Base-by-base conservation (phyloP, 257 asterid genomes). In the Gentiana dahurica region DNA sequence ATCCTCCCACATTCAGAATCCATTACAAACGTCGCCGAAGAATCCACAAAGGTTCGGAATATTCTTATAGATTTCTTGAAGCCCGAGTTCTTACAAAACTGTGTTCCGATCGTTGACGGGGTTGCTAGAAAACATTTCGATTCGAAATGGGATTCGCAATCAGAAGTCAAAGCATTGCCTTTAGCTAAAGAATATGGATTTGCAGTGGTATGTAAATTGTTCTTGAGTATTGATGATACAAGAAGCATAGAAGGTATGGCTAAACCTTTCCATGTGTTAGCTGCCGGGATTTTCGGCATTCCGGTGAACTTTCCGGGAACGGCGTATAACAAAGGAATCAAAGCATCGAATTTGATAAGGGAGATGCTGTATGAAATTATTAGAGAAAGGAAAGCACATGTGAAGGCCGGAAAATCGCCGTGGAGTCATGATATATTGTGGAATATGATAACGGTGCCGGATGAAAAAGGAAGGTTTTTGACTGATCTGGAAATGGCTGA, bases 141-240 rank as follows among this genome's bases (percentile, higher is more conserved):
- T 24, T 24, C 24, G 24, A 24, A 24, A 24, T 24, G 24, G 24
- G 24, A 24, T 24, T 24, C 24, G 24, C 24, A 24, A 24, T 24
- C 24, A 24, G 24, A 24, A 24, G 24, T 24, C 24, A 24, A 24
- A 24, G 24, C 24, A 24, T 24, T 24, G 24, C 24, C 24, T 24
- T 24, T 24, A 24, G 24, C 24, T 24, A 24, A 24, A 24, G 24
- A 24, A 24, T 84, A 83, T 73, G 81, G 94, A 1, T 83, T 85
- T 35, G 87, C 78, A 37, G 68, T 86, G 6, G 95, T 85, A 0
- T 89, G 97, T 41, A 81, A 82, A 15, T 68, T 86, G 4, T 86
- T 89, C 57, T 69, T 83, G 89, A 83, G 91, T 76, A 75, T 85
- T 5, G 94, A 85, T 58, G 89, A 89, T 12, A 57, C 65, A 24